Evolutionary conservation across 176 grass and related monocot genomes (phyloP), one percentile per base, ranked within the genome.

Genomic region (Musa schizocarpa): DNA sequence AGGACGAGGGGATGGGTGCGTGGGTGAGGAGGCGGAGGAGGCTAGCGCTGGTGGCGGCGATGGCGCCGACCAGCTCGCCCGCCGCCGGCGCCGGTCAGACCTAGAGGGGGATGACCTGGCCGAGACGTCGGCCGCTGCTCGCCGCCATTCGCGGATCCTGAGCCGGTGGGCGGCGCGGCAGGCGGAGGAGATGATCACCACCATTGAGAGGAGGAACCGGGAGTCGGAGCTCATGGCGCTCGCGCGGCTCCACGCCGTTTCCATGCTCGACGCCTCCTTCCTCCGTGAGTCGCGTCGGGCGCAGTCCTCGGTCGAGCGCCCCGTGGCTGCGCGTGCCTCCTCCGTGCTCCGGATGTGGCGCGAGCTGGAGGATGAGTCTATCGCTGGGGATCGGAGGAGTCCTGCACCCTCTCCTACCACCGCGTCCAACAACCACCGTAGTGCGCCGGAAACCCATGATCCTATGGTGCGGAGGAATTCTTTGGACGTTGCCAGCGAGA

Each of bases 161-260:
- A 85, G 81, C 51, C 79, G 87, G 26, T 90, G 89, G 92, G 67
- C 83, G 1, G 88, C 92, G 34, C 86, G 88, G 22, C 87, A 96
- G 85, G 86, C 89, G 22, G 90, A 93, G 79, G 87, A 89, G 77
- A 89, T 93, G 83, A 84, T 84, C 25, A 78, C 84, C 6, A 92
- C 87, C 75, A 85, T 96, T 0, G 89, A 92, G 20, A 83, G 87
- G 20, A 90, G 93, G 3, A 88, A 92, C 80, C 87, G 93, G 61
- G 89, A 96, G 68, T 87, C 87, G 2, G 93, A 96, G 87, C 89
- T 96, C 23, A 73, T 96, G 19, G 93, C 93, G 19, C 87, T 96
- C 9, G 93, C 89, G 17, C 85, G 86, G 51, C 89, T 96, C 71
- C 93, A 96, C 82, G 88, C 93, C 71, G 93, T 92, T 43, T 92